Base-by-base conservation (phyloP, 768 basidiomycete species). In the Termitomyces sp. region DNA sequence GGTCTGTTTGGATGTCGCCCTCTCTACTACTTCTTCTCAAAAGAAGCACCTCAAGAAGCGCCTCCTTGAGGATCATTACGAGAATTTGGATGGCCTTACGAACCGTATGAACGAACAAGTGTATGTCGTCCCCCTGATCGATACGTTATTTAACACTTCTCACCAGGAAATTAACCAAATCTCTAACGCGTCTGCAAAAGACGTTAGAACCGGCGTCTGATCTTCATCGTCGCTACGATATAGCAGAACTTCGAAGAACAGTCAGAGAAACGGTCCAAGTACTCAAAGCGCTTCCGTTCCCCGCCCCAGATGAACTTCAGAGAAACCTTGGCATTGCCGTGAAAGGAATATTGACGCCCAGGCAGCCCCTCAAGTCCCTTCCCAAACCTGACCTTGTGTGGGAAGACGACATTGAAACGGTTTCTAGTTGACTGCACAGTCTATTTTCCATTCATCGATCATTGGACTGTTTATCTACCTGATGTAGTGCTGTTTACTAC, bases 1-100 rank as follows among this genome's bases (percentile, higher is more conserved):
- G 3, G 59, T 76, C 2, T 78, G 73, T 59, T 68, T 81, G 29
- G 74, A 81, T 48, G 54, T 65, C n/a, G 63, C 67, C 22, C 64
- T 71, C 12, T 37, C 62, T 1, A 28, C 66, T 20, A 61, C 71
- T 8, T 41, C 64, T 39, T 50, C 63, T n/a, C 59, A 65, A 51
- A 79, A 79, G 66, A 57, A 20, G 6, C 62, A 64, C 22, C 63
- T 66, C 2, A 79, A 73, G 53, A 64, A 68, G 42, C 66, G 65
- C 18, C 50, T 74, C 13, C 63, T 29, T 4, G 54, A 61, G 12
- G 71, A 64, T n/a, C 53, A 53, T 26, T 73, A 77, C 51, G 66
- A 73, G 16, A 68, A 67, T 31, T 65, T 78, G 2, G 78, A 79
- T 34, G 65, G 64, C 41, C 41, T 75, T 15, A 64, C 62, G 7